These are phyloP conservation scores for Ceratocystis smalleyi DNA, from an alignment of 2,329 filamentous ascomycete genomes.

Conservation along the genomic window DNA sequence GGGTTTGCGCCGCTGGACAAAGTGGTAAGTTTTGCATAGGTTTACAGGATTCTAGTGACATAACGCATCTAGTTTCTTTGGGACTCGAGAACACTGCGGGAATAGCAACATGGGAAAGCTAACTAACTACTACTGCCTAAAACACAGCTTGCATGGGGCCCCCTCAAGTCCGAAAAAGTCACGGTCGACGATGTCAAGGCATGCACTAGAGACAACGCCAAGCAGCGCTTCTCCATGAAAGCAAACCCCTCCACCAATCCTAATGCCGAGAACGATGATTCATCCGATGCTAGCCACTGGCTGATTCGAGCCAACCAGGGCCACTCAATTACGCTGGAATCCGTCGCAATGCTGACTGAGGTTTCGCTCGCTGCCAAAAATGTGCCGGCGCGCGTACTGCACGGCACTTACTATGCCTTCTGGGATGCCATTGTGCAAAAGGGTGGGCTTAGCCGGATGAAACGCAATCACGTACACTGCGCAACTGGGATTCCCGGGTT, in stretches of 20 bases:
- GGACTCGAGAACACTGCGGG: too few species aligned
- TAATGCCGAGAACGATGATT: constrained; percentile 20
- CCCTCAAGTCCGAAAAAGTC: constrained; percentile 53
- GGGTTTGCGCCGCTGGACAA: constrained; percentile 43
- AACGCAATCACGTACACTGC: constrained; percentile 78
- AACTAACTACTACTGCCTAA: neutral
- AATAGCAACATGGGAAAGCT: neutral
- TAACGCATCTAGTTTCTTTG: too few species aligned
- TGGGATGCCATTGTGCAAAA: constrained; percentile 60
- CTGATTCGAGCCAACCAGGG: constrained; percentile 93
- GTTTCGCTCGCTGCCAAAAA: constrained; percentile 44
- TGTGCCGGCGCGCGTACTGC: constrained; percentile 55
- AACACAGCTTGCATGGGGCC: constrained; percentile 36
- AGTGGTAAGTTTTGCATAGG: constrained; percentile 35
- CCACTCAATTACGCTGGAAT: constrained; percentile 64
- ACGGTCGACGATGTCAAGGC: constrained; percentile 57
- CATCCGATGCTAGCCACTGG: constrained; percentile 46
- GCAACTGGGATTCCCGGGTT: constrained; percentile 49
- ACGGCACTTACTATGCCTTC: constrained; percentile 75
- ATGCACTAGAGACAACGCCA: constrained; percentile 62
- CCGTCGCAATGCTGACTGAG: constrained; percentile 53
- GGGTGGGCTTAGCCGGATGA: constrained; percentile 70
- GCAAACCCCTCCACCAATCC: constrained; percentile 20
- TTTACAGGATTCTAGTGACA: neutral
- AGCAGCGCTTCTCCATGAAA: constrained; percentile 77